Evolutionary conservation across 2,329 filamentous ascomycete genomes (phyloP), one percentile per base, ranked within the genome.

Genomic region (Neopestalotiopsis sp.): DNA sequence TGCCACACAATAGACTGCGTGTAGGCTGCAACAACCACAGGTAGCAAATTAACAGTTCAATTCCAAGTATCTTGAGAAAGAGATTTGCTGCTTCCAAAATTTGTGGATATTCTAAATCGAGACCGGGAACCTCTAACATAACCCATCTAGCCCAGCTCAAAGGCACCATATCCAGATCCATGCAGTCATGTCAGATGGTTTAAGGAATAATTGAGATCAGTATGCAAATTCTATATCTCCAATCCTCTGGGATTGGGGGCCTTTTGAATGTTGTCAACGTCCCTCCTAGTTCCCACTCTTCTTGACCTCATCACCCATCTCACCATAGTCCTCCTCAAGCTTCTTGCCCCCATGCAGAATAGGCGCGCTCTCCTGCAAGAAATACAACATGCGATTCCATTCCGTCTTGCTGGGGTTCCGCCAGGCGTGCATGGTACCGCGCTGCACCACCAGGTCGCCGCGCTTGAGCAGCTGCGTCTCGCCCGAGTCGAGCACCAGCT

Each of bases 401-500:
- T 81, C 80, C 5, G 77, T 81, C 65, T 75, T 69, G 66, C 73
- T 80, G 68, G 38, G 73, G 71, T 81, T 82, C 34, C 74, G 74
- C 80, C 80, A 82, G 7, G 77, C 81, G 75, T 85, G 83, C 75
- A 80, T 82, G 20, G 83, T 84, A 14, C 77, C 83, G 59, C 84
- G 75, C 74, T 86, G 84, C 32, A 86, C 81, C n/a, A 80, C 80
- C 38, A 85, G 76, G 72, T 87, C 85, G 1, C 85, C 85, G 20
- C 79, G 75, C 68, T 78, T 76, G 77, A 88, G 74, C 5, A 78
- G 49, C 49, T 79, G 76, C 67, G 71, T 79, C 69, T 84, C 84
- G 13, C 84, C 84, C 20, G 79, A 80, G 70, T 87, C 85, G 20
- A 87, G 74, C 24, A 82, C 71, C 75, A 86, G 78, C 72, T 86